Evolutionary conservation across 768 basidiomycete species (phyloP).

Genomic region (Sporobolomyces pararoseus): DNA sequence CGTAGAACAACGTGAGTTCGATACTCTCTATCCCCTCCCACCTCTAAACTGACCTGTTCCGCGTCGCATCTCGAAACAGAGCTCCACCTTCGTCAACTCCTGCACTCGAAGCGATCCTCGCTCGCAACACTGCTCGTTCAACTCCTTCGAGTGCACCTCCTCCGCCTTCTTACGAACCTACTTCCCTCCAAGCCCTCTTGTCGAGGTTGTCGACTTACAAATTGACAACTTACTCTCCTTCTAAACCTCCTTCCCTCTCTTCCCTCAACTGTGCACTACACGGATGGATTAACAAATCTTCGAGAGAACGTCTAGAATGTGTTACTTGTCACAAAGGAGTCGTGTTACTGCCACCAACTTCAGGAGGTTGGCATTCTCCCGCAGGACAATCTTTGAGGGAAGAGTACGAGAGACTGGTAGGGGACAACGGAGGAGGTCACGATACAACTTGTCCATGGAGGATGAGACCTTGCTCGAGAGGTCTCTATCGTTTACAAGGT

Average conservation of each 20-base stretch:
- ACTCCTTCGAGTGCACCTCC: not conserved
- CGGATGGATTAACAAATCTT: slow-evolving; percentile 19
- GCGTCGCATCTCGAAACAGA: not conserved
- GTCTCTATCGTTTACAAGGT: slow-evolving; percentile 12
- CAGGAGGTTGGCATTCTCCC: not conserved
- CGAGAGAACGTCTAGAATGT: slow-evolving; percentile 26
- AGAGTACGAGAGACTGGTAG: slow-evolving; percentile 15
- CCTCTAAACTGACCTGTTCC: not conserved
- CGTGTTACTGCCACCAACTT: slow-evolving; percentile 27
- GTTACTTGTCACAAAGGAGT: slow-evolving; percentile 22
- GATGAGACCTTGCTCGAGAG: slow-evolving; percentile 22
- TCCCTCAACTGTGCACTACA: slow-evolving; percentile 23
- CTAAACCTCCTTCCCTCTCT: slow-evolving; percentile 20
- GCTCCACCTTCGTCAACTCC: slow-evolving; percentile 19
- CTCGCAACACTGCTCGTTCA: not conserved
- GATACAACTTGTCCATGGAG: slow-evolving; percentile 29
- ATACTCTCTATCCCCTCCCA: not conserved
- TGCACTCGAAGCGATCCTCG: slow-evolving; percentile 31
- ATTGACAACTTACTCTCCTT: slow-evolving; percentile 29
- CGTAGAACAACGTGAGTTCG: not conserved
- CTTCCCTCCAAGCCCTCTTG: slow-evolving; percentile 18
- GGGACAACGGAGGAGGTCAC: slow-evolving; percentile 2
- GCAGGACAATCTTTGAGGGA: not conserved
- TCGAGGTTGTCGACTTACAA: slow-evolving; percentile 27
- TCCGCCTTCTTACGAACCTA: slow-evolving; percentile 14